These are phyloP conservation scores for Candida silvatica DNA, from an alignment of 805 yeast genomes.

Conservation along the genomic window DNA sequence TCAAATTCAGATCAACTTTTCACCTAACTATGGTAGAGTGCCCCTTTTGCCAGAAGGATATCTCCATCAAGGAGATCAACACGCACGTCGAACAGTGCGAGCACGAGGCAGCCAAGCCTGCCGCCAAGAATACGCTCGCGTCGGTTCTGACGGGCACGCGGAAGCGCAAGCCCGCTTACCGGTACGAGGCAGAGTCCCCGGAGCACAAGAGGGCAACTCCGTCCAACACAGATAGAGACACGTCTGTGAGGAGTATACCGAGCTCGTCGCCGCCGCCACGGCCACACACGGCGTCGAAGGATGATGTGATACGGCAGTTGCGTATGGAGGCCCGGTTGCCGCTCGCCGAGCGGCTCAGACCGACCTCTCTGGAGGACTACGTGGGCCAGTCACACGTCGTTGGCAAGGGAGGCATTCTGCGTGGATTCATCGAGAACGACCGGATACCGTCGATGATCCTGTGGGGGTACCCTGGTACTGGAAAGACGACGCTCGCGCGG, in stretches of 20 bases:
- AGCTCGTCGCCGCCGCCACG: constrained; percentile 2
- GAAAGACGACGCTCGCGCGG: constrained; percentile 71
- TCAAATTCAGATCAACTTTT: too few species aligned
- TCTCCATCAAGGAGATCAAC: constrained; percentile 23
- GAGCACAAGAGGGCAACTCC: too few species aligned
- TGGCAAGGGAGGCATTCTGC: constrained; percentile 53
- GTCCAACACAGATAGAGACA: too few species aligned
- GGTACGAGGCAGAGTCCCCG: background rate
- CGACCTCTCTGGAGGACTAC: constrained; percentile 55
- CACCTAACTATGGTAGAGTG: constrained; percentile 22
- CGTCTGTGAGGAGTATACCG: too few species aligned
- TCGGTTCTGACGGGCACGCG: too few species aligned
- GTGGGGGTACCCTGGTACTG: constrained; percentile 96
- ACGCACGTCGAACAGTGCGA: constrained; percentile 27
- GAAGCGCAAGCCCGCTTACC: background rate
- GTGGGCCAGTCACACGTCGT: constrained; percentile 83
- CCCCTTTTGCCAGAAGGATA: constrained; percentile 24
- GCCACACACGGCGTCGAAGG: constrained; percentile 3
- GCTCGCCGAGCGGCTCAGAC: constrained; percentile 79
- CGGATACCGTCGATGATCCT: constrained; percentile 77
- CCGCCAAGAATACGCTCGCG: too few species aligned
- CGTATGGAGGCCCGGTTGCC: constrained; percentile 31
- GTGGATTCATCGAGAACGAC: constrained; percentile 56
- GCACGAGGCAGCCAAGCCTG: too few species aligned
- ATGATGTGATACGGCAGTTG: constrained; percentile 5